Percentiles rank a stretch among this genome's conserved stretches.
These are phyloP conservation scores for Diplodia sapinea DNA, from an alignment of 2,329 filamentous ascomycete genomes.

Conservation along the genomic window DNA sequence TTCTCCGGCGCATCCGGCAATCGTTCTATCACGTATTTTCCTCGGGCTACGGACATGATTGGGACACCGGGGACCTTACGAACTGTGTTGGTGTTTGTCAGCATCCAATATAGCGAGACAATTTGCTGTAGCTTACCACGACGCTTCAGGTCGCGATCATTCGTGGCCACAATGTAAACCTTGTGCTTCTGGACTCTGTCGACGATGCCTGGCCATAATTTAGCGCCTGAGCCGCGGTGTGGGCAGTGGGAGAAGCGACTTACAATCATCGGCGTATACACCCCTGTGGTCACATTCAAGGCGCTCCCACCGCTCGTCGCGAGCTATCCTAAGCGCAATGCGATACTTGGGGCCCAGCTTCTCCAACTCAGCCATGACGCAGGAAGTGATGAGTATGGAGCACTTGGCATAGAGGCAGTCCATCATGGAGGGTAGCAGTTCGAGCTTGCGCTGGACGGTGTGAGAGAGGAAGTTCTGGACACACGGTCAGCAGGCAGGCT, in stretches of 20 bases:
- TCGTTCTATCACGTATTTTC: conserved; percentile 94
- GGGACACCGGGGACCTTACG: conserved; percentile 70
- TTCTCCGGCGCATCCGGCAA: conserved; percentile 81
- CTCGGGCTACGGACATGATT: conserved; percentile 80
- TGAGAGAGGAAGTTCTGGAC: conserved; percentile 80
- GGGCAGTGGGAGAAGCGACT: conserved; percentile 3
- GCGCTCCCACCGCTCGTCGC: conserved; percentile 87
- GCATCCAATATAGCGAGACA: too few species aligned
- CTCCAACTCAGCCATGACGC: conserved; percentile 79
- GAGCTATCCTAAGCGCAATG: conserved; percentile 81
- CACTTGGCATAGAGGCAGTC: conserved; percentile 92
- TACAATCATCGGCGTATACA: conserved; percentile 84
- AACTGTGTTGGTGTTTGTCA: too few species aligned
- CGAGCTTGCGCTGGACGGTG: conserved; percentile 88
- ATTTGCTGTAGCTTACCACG: too few species aligned
- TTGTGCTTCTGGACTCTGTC: conserved; percentile 54
- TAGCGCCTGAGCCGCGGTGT: not conserved
- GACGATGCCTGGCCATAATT: conserved; percentile 38
- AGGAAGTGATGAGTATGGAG: conserved; percentile 83
- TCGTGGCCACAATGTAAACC: conserved; percentile 59
- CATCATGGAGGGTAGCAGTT: conserved; percentile 87
- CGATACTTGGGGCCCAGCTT: conserved; percentile 88
- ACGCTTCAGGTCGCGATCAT: conserved; percentile 60
- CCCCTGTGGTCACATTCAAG: conserved; percentile 91
- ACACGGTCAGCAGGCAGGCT: conserved; percentile 38